Base-by-base conservation (phyloP, 768 basidiomycete species). In the Mycena amicta region DNA sequence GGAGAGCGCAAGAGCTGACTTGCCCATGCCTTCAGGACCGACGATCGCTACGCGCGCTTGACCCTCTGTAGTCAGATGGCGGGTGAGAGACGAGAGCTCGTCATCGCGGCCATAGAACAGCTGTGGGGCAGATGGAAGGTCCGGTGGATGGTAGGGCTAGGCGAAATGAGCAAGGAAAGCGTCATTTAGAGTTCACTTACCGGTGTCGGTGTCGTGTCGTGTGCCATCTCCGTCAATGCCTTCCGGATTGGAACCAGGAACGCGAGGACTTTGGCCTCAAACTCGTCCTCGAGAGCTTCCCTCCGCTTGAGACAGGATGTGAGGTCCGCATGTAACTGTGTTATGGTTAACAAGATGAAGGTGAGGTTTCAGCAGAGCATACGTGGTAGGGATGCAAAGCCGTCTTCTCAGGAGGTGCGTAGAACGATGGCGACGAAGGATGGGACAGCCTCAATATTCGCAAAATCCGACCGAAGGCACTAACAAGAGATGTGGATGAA, bases 81-180 rank as follows among this genome's bases (percentile, higher is more conserved):
- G 33, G 30, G 27, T 49, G 2, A 64, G 55, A 8, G 43, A 8
- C 13, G 30, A 23, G 5, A 60, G 49, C 33, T 64, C 59, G 0
- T 23, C 47, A 4, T 57, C 50, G 15, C 62, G 58, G 13, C 62
- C 62, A n/a, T 52, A 55, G 43, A 64, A 64, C 23, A 60, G 46
- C 23, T 64, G 55, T 1, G 59, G 62, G 3, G 56, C 23, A 6
- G 56, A 59, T 1, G 62, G 59, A 46, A 64, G 55, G 28, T 57
- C 59, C 52, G 54, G 27, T 13, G 31, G 23, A 45, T 13, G 43
- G 22, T 45, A 45, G 5, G 43, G 43, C 43, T 45, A 23, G 8
- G 22, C 18, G 33, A 37, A 37, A 18, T 37, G 22, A 45, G 43
- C 43, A 23, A 15, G 8, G 12, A 45, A 45, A 8, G 13, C 22